Conservation (phyloP, 1,284 basidiomycete genomes). For the Entoloma clypeatum region DNA sequence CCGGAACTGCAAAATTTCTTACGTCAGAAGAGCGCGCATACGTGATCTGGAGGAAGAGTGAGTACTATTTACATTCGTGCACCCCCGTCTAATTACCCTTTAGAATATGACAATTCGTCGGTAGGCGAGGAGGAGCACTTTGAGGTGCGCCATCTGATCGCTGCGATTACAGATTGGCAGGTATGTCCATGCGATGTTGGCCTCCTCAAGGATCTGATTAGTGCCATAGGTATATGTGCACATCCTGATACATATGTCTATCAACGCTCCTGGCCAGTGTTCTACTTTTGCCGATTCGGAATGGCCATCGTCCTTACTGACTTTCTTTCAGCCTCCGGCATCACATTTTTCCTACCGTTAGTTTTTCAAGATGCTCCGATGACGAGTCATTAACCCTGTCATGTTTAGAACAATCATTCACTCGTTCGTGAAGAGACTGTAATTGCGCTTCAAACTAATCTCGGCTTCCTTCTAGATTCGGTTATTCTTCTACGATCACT, state of each 20-base stretch:
- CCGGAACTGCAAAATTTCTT: slow-evolving; percentile 52
- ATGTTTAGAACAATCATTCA: slow-evolving; percentile 58
- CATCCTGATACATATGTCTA: slow-evolving; percentile 57
- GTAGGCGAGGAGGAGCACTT: slow-evolving; percentile 67
- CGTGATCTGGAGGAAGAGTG: slow-evolving; percentile 62
- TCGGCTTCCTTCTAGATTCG: slow-evolving; percentile 40
- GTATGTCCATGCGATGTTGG: too few species aligned
- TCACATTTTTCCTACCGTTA: slow-evolving; percentile 64
- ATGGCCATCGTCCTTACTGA: not conserved
- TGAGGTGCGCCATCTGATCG: slow-evolving; percentile 46
- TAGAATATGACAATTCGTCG: slow-evolving; percentile 61
- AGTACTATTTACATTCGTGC: slow-evolving; percentile 9
- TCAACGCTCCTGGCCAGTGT: slow-evolving; percentile 57
- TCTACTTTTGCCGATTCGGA: not conserved
- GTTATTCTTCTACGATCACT: slow-evolving; percentile 50
- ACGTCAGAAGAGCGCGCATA: slow-evolving; percentile 57
- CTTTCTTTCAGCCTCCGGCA: slow-evolving; percentile 41
- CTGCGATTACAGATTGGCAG: slow-evolving; percentile 65
- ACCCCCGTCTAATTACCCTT: not conserved
- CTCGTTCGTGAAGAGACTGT: slow-evolving; percentile 30
- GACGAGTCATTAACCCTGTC: not conserved
- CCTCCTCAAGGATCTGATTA: too few species aligned
- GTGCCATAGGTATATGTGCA: slow-evolving; percentile 46
- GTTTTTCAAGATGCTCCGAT: not conserved
- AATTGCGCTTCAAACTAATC: not conserved